A percentile compares a stretch with the other conserved stretches of the same genome.
These are phyloP conservation scores for Leucaena leucocephala DNA, from an alignment of 306 rosid genomes.

Conservation along the genomic window DNA sequence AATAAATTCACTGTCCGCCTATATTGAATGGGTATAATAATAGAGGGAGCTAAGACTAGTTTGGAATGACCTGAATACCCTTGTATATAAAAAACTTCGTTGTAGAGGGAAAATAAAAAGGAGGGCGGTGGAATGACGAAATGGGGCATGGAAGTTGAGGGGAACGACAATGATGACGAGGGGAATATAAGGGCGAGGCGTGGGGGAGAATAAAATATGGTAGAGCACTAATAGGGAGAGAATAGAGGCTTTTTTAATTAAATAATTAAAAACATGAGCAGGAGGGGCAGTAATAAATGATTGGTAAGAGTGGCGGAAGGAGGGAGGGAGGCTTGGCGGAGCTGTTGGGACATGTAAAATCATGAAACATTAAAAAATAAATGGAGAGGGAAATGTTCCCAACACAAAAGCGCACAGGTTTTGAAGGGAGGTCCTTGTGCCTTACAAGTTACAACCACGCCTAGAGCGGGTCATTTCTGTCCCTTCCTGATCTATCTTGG, in stretches of 20 bases:
- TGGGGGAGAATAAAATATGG: background rate
- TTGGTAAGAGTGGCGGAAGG: constrained; percentile 36
- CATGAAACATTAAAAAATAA: background rate
- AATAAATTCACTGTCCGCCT: too few relatives aligned
- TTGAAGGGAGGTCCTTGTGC: background rate
- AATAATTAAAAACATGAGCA: background rate
- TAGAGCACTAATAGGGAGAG: background rate
- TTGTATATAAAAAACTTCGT: too few relatives aligned
- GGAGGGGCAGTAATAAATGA: background rate
- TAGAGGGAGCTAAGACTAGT: too few relatives aligned
- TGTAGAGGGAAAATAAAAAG: background rate
- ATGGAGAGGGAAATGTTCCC: background rate
- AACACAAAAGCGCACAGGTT: background rate
- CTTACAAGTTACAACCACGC: background rate
- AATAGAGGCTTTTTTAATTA: background rate
- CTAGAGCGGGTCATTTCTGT: too few relatives aligned
- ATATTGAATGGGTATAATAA: too few relatives aligned
- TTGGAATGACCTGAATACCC: too few relatives aligned
- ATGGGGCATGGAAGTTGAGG: background rate
- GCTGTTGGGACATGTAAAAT: constrained; percentile 3
- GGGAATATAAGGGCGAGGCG: constrained; percentile 31
- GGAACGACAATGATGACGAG: background rate
- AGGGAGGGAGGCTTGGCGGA: constrained; percentile 9
- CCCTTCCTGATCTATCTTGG: too few relatives aligned
- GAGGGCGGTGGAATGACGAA: constrained; percentile 1